These are phyloP conservation scores for Colletotrichum melonis DNA, from an alignment of 2,329 filamentous ascomycete species.

Conservation along the genomic window DNA sequence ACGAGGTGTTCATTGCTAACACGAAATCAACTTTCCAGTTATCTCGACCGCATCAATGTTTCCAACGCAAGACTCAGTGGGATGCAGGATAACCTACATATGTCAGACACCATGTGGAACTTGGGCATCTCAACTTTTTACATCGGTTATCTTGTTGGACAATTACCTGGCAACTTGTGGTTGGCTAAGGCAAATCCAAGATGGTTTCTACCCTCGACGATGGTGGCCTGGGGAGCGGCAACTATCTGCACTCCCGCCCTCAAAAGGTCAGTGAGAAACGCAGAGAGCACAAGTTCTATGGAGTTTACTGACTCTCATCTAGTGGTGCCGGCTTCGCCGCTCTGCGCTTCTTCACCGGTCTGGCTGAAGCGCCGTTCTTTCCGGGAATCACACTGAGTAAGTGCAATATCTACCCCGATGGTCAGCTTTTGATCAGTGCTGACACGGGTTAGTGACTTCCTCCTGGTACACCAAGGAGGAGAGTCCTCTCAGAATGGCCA, in stretches of 20 bases:
- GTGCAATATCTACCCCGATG: not conserved
- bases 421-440: not conserved
- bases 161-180: constrained; percentile 57
- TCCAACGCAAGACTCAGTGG: constrained; percentile 52
- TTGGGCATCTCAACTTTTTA: constrained; percentile 55
- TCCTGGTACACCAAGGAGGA: constrained; percentile 59
- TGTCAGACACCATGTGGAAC: constrained; percentile 49
- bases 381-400: constrained; percentile 57
- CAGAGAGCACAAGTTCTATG: not conserved
- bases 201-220: constrained; percentile 50
- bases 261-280: constrained; percentile 38
- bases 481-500: constrained; percentile 52
- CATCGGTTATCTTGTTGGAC: constrained; percentile 55
- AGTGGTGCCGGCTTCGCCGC: constrained; percentile 40
- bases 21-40: constrained; percentile 45
- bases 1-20: not conserved
- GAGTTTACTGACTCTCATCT: not conserved
- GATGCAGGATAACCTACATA: constrained; percentile 47
- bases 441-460: constrained; percentile 44
- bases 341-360: constrained; percentile 42
- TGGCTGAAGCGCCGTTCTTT: constrained; percentile 52
- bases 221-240: constrained; percentile 53
- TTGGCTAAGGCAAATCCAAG: constrained; percentile 51
- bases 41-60: constrained; percentile 62
- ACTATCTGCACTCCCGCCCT: constrained; percentile 55